Evolutionary conservation across 2,329 filamentous ascomycete genomes (phyloP).

Genomic region (Epichloe baconii): DNA sequence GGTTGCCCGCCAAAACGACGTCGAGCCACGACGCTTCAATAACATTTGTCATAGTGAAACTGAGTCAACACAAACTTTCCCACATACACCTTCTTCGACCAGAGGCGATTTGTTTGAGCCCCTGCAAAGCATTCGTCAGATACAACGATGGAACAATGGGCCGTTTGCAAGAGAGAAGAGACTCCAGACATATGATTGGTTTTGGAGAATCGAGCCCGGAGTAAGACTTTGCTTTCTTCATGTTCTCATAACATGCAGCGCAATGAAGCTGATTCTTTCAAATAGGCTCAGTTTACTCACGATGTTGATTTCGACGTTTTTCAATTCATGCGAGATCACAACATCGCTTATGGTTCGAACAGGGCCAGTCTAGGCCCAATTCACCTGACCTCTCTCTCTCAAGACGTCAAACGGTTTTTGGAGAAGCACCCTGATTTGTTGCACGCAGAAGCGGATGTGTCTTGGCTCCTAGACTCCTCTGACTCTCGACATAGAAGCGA

Average conservation of each 20-base stretch:
- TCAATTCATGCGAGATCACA: constrained; percentile 70
- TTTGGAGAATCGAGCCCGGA: constrained; percentile 47
- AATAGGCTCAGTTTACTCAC: constrained; percentile 39
- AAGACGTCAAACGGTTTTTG: constrained; percentile 32
- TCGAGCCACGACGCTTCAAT: constrained; percentile 30
- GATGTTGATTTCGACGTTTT: constrained; percentile 75
- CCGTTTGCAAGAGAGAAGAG: constrained; percentile 69
- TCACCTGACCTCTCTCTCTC: constrained; percentile 30
- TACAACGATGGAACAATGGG: constrained; percentile 73
- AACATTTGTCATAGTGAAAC: neutral
- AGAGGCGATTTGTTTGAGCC: constrained; percentile 38
- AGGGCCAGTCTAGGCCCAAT: constrained; percentile 34
- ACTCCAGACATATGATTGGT: constrained; percentile 46
- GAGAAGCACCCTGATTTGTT: constrained; percentile 29
- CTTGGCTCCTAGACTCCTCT: constrained; percentile 29
- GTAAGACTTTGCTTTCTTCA: constrained; percentile 24
- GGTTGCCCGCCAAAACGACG: constrained; percentile 61
- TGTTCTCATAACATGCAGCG: neutral
- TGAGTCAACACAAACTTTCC: neutral
- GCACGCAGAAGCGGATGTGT: constrained; percentile 33
- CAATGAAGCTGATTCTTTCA: neutral
- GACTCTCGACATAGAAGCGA: neutral
- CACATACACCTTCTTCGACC: constrained; percentile 1
- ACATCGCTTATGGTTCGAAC: constrained; percentile 63
- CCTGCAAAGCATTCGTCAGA: constrained; percentile 54